Evolutionary conservation across 768 basidiomycete genomes (phyloP).

Genomic region (Rhodotorula sphaerocarpa): DNA sequence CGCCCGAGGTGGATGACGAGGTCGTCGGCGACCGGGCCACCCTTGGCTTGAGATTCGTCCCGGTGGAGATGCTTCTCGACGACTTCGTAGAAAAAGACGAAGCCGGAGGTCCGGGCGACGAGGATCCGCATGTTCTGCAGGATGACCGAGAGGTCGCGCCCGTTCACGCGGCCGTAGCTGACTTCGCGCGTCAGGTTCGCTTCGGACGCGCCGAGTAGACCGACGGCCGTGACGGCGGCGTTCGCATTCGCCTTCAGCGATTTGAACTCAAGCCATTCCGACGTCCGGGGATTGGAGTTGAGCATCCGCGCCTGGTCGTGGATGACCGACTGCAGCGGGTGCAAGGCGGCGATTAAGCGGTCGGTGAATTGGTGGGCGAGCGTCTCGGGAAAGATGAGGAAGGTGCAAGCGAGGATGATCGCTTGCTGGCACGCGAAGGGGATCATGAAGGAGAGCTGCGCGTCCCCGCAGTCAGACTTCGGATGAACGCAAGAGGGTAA

Average conservation of each 20-base stretch:
- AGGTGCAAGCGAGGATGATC: slow-evolving; percentile 33
- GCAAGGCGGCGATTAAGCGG: slow-evolving; percentile 30
- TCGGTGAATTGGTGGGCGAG: slow-evolving; percentile 38
- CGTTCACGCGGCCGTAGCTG: slow-evolving; percentile 22
- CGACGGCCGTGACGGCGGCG: slow-evolving; percentile 15
- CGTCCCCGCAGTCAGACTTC: neutral
- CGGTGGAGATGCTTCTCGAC: slow-evolving; percentile 36
- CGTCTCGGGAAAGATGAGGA: slow-evolving; percentile 39
- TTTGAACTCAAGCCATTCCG: slow-evolving; percentile 30
- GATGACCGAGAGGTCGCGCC: slow-evolving; percentile 25
- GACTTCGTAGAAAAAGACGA: slow-evolving; percentile 31
- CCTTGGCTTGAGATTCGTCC: slow-evolving; percentile 27
- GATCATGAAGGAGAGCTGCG: slow-evolving; percentile 34
- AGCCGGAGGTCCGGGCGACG: slow-evolving; percentile 23
- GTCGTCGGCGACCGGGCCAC: slow-evolving; percentile 21
- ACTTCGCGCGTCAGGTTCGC: slow-evolving; percentile 30
- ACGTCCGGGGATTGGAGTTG: slow-evolving; percentile 21
- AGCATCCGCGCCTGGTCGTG: slow-evolving; percentile 23
- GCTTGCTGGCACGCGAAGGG: slow-evolving; percentile 36
- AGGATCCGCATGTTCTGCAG: slow-evolving; percentile 23
- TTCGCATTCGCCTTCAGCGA: slow-evolving; percentile 10
- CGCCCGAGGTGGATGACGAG: slow-evolving; percentile 28
- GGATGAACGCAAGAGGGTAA: neutral
- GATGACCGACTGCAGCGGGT: slow-evolving; percentile 24
- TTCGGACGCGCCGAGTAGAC: slow-evolving; percentile 19